Percentiles rank a stretch among this genome's conserved stretches.
Evolutionary conservation across 306 rosid genomes (phyloP).

Genomic region (Rosa multiflora): DNA sequence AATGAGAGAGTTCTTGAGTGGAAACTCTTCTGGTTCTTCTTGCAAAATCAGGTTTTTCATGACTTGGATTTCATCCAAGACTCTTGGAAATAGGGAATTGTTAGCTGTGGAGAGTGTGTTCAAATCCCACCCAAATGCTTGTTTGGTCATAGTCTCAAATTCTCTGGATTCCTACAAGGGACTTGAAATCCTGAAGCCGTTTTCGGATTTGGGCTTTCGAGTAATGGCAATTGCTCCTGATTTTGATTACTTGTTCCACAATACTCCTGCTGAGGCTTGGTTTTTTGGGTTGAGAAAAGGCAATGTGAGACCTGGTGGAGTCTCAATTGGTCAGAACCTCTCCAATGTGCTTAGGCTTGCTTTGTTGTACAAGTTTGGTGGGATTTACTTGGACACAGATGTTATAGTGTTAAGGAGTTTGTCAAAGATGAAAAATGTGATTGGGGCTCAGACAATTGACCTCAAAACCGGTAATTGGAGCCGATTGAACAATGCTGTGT

Average conservation of each 20-base stretch:
- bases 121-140: constrained; percentile 65
- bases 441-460: constrained; percentile 86
- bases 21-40: constrained; percentile 22
- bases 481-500: constrained; percentile 79
- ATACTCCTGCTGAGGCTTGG: constrained; percentile 76
- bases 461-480: constrained; percentile 66
- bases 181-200: constrained; percentile 44
- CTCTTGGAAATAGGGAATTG: constrained; percentile 61
- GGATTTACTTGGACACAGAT: constrained; percentile 72
- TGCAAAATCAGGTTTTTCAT: constrained; percentile 73
- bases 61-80: constrained; percentile 85
- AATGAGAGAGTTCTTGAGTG: constrained; percentile 45
- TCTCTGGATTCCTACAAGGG: constrained; percentile 65
- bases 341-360: constrained; percentile 79
- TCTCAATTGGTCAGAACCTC: constrained; percentile 84
- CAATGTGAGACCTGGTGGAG: constrained; percentile 68
- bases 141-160: constrained; percentile 71
- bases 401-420: constrained; percentile 64
- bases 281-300: constrained; percentile 52
- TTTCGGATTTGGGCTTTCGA: constrained; percentile 41
- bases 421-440: constrained; percentile 62
- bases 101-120: constrained; percentile 70
- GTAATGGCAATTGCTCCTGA: constrained; percentile 69
- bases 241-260: constrained; percentile 55
- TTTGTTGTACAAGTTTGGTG: constrained; percentile 75